Evolutionary conservation across 2,329 filamentous ascomycete genomes (phyloP).

Genomic region (Xylariaceae sp.): DNA sequence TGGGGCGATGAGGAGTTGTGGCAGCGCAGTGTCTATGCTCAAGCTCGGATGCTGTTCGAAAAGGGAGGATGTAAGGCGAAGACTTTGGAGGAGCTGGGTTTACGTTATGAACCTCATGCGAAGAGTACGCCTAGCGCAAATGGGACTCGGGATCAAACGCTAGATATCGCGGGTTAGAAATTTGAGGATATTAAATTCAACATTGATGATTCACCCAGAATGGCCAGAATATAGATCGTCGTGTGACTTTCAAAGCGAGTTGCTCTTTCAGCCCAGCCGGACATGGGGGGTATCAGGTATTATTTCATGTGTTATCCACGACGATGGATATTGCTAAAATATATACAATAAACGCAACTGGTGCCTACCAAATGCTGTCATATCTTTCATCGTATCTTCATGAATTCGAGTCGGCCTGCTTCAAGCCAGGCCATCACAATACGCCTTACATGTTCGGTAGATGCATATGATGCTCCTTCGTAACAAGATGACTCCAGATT

Average conservation of each 20-base stretch:
- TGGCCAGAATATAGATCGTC: no score
- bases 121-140: no score
- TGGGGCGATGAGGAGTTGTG: constrained; percentile 74
- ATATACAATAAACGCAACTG: constrained; percentile 6
- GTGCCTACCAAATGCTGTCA: neutral
- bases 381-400: neutral
- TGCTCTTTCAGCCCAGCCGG: neutral
- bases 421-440: constrained; percentile 2
- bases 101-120: constrained; percentile 46
- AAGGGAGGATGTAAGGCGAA: constrained; percentile 61
- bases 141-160: neutral
- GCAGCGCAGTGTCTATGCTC: constrained; percentile 65
- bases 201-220: neutral
- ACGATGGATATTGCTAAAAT: constrained; percentile 1
- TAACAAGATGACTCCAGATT: neutral
- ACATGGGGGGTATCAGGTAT: neutral
- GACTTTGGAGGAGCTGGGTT: constrained; percentile 70
- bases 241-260: no score
- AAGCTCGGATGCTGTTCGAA: constrained; percentile 72
- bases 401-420: neutral
- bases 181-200: neutral
- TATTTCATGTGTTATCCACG: neutral
- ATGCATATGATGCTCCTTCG: neutral
- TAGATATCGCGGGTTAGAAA: neutral
- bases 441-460: constrained; percentile 8